These are phyloP conservation scores for Candida rishiriensis DNA, from an alignment of 805 yeast genomes.

Conservation along the genomic window DNA sequence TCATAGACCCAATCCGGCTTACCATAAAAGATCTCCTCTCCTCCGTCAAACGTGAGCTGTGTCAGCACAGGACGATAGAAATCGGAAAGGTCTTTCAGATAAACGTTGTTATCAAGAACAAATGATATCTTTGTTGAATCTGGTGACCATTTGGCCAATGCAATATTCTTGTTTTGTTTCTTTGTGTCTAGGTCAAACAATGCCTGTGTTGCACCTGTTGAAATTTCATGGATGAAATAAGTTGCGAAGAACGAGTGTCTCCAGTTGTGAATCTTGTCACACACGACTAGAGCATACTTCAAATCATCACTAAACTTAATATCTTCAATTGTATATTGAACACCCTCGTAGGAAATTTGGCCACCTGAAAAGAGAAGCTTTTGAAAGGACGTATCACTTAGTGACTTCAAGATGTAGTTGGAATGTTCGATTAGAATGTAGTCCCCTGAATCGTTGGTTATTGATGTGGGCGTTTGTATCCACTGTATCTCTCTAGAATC, in stretches of 20 bases:
- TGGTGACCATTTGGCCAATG: constrained; percentile 71
- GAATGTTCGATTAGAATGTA: constrained; percentile 47
- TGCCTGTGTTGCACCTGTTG: constrained; percentile 21
- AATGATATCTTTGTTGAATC: constrained; percentile 60
- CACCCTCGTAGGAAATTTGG: constrained; percentile 35
- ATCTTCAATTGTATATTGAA: constrained; percentile 43
- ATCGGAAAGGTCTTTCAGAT: constrained; percentile 37
- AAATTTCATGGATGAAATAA: constrained; percentile 58
- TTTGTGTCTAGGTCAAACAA: constrained; percentile 15
- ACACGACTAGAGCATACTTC: constrained; percentile 50
- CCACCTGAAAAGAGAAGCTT: constrained; percentile 48
- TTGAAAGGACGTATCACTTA: constrained; percentile 41
- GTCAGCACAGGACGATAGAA: constrained; percentile 23
- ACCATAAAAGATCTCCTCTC: constrained; percentile 70
- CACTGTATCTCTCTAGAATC: constrained; percentile 58
- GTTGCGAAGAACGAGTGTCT: constrained; percentile 66
- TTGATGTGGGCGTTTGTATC: constrained; percentile 51
- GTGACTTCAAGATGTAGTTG: constrained; percentile 52
- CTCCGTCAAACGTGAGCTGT: constrained; percentile 69
- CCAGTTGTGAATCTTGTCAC: constrained; percentile 61
- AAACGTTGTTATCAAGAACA: constrained; percentile 69
- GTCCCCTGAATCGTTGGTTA: constrained; percentile 57
- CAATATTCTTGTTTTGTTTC: constrained; percentile 25
- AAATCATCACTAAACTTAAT: constrained; percentile 67
- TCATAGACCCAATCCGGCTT: constrained; percentile 95